Evolutionary conservation across 148 eudicot genomes (phyloP), one percentile per base, ranked within the genome.

Genomic region (Fagopyrum homotropicum): DNA sequence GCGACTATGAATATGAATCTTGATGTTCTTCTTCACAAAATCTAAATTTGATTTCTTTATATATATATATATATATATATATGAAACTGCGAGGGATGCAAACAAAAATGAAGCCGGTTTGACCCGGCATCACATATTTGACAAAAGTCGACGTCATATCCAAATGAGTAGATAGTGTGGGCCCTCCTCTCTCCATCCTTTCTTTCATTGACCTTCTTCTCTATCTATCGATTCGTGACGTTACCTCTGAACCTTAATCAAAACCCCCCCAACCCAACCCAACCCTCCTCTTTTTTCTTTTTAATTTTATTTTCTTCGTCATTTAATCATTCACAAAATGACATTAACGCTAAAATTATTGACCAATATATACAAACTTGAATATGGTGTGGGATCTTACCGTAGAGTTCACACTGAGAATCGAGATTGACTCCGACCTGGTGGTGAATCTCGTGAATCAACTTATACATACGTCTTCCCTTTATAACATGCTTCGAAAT

Each of bases 171-270:
- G 79, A 82, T 77, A 72, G 72, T 77, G 77, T 79, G 83, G 77
- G 79, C 29, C 75, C 79, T 75, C 80, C 74, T 11, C 48, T 48
- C 6, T 43, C 48, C 6, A n/a, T 4, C 16, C 26, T 47, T 47
- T 77, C 63, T 76, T 66, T 75, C 76, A 75, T 86, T 83, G 86
- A 86, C 89, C 77, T 26, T 29, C 44, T 48, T 30, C 3, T 51
- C 52, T 43, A 17, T 45, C 70, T 80, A 44, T 17, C 73, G 75
- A 72, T 75, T 77, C 73, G 73, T 85, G 83, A 80, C 83, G 75
- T 79, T 76, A 76, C 76, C 73, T 78, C 72, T 83, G 81, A 4
- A 35, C 40, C 70, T 66, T 8, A 66, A 29, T 63, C 45, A 30
- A 63, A 22, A 7, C n/a, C n/a, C 69, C 26, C n/a, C 69, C 45